A percentile compares a stretch with the other conserved stretches of the same genome.
Evolutionary conservation across 805 yeast species (phyloP).

Genomic region (Teunomyces panamensis): DNA sequence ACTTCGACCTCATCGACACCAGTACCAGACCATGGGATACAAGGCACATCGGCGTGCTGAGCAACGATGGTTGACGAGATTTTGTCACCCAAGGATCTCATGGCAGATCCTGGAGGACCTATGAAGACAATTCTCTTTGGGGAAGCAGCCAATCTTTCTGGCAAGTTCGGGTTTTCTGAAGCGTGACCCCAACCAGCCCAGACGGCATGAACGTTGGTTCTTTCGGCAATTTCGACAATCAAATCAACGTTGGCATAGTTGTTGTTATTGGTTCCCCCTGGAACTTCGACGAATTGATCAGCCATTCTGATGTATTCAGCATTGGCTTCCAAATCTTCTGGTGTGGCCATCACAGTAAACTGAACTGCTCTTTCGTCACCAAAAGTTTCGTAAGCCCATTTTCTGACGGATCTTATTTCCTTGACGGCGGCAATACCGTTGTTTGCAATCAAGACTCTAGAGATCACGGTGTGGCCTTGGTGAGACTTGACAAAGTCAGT

Average conservation of each 20-base stretch:
- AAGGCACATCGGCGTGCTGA: conserved; percentile 96
- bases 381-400: conserved; percentile 99
- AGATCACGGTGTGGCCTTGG: conserved; percentile 94
- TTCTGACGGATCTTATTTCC: conserved; percentile 94
- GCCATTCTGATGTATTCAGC: conserved; percentile 99
- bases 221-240: conserved; percentile 95
- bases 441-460: conserved; percentile 87
- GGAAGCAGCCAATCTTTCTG: conserved; percentile 91
- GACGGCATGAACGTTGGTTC: conserved; percentile 95
- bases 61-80: conserved; percentile 98
- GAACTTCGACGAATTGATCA: conserved; percentile 96
- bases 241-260: conserved; percentile 97
- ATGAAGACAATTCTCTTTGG: conserved; percentile 87
- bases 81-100: conserved; percentile 99
- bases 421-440: conserved; percentile 99
- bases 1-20: conserved; percentile 82
- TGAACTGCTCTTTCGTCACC: conserved; percentile 92
- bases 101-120: conserved; percentile 99
- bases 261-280: conserved; percentile 98
- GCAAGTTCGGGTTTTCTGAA: conserved; percentile 94
- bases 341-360: conserved; percentile 98
- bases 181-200: conserved; percentile 99
- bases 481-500: conserved; percentile 81
- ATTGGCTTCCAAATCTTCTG: conserved; percentile 96
- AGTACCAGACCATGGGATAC: conserved; percentile 99